phyloP scores from a whole-genome alignment of 176 grass and related monocot species.

The Rhipidocladum racemiflorum region DNA sequence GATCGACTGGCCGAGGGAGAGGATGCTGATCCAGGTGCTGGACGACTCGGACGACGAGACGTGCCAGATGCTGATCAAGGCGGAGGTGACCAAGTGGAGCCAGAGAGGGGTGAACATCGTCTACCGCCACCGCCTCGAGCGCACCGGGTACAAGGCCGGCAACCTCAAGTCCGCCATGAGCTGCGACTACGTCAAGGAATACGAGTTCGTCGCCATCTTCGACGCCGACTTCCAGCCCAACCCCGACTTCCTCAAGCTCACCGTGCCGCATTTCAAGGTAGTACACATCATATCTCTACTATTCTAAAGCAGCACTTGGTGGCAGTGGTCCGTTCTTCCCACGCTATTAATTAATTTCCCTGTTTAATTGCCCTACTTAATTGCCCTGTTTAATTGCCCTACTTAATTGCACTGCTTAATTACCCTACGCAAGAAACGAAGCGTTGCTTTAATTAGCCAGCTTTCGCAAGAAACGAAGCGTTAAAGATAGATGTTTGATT shows the following conservation, averaged over 20 bases:
- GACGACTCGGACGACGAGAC: slow-evolving; percentile 89
- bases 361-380: too few species aligned
- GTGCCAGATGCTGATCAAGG: slow-evolving; percentile 73
- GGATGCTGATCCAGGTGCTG: slow-evolving; percentile 83
- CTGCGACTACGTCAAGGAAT: slow-evolving; percentile 83
- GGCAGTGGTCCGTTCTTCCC: too few species aligned
- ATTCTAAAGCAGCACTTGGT: too few species aligned
- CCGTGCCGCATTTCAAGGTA: slow-evolving; percentile 92
- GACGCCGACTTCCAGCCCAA: slow-evolving; percentile 97
- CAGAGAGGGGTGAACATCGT: slow-evolving; percentile 81
- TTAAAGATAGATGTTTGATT: too few species aligned
- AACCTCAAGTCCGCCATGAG: slow-evolving; percentile 96
- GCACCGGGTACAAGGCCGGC: slow-evolving; percentile 94
- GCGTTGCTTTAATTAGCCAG: too few species aligned
- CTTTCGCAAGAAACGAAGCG: too few species aligned
- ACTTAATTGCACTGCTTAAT: too few species aligned
- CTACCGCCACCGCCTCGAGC: slow-evolving; percentile 73
- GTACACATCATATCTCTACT: slow-evolving; percentile 24
- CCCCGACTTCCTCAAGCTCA: slow-evolving; percentile 93
- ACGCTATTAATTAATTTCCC: too few species aligned
- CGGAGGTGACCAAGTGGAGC: slow-evolving; percentile 81
- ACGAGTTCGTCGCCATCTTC: slow-evolving; percentile 95
- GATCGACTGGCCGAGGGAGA: slow-evolving; percentile 78
- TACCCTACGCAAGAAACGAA: too few species aligned
- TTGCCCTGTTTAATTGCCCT: too few species aligned